Percentiles rank a stretch among this genome's conserved stretches.
Conservation (phyloP, 495 filamentous ascomycete genomes). For the Lophium mytilinum region DNA sequence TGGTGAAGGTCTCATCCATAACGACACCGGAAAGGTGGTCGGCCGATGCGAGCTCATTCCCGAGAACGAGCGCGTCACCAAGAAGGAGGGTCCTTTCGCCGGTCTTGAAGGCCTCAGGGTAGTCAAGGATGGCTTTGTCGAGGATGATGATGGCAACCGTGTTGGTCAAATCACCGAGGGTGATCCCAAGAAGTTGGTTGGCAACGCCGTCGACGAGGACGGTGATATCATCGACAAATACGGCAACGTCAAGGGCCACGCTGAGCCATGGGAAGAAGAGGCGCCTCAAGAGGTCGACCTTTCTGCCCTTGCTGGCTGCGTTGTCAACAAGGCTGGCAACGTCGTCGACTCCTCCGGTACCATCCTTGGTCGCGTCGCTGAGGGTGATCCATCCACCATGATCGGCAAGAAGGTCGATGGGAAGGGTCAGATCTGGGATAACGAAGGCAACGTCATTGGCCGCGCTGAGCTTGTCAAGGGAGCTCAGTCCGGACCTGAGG, state of each 20-base stretch:
- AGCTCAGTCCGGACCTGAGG: constrained; percentile 54
- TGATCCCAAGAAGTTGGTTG: constrained; percentile 61
- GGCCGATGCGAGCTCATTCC: constrained; percentile 71
- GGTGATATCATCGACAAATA: constrained; percentile 77
- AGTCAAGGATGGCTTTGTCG: constrained; percentile 61
- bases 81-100: constrained; percentile 63
- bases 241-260: constrained; percentile 71
- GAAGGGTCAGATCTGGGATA: constrained; percentile 72
- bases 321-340: constrained; percentile 79
- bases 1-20: constrained; percentile 65
- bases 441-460: constrained; percentile 71
- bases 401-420: constrained; percentile 76
- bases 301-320: constrained; percentile 68
- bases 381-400: constrained; percentile 61
- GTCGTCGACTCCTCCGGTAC: constrained; percentile 67
- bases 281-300: constrained; percentile 53
- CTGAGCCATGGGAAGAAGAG: constrained; percentile 58
- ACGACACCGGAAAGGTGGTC: constrained; percentile 62
- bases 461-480: constrained; percentile 71
- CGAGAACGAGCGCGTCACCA: constrained; percentile 60
- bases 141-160: constrained; percentile 56
- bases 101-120: constrained; percentile 63
- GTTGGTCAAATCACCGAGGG: constrained; percentile 69
- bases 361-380: constrained; percentile 66
- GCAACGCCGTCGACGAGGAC: constrained; percentile 72